Evolutionary conservation across 2,329 filamentous ascomycete genomes (phyloP), one percentile per base, ranked within the genome.

Genomic region (Periconia sp.): DNA sequence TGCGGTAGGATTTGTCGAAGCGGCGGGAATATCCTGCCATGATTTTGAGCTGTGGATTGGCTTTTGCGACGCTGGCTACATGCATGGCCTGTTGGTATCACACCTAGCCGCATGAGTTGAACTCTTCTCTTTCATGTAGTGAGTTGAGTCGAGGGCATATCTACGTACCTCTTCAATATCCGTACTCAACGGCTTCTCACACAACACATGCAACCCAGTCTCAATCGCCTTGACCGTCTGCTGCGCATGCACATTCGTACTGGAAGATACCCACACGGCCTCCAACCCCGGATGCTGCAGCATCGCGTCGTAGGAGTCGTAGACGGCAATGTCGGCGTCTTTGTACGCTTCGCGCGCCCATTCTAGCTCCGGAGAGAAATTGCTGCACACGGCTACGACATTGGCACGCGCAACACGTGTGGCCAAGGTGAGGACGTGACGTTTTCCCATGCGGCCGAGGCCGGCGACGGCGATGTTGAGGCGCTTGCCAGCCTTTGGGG

Each of bases 371-470:
- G 56, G 54, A 5, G 66, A 54, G 33, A 76, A 75, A 7, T 75
- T 74, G 4, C 73, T 73, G 57, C 72, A 78, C 26, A 73, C 78
- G 40, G 76, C 77, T 15, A 79, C 73, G 22, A 81, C 70, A 36
- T 76, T 62, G 29, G 77, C 76, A 25, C 74, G 70, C 23, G 75
- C 73, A 10, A 71, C 69, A 15, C 66, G 64, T 34, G 73, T 56
- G 36, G 76, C 59, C 40, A 77, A 71, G 48, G 74, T 76, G 36
- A 72, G 60, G 40, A 72, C 76, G 61, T 78, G 75, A 12, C 75
- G 69, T 51, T 73, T 71, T 39, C 76, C 76, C 74, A 79, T 78
- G 50, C 76, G 73, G 21, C 76, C 76, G 35, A 79, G 73, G 29
- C 76, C 76, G 16, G 71, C 73, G 41, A 73, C 72, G 36, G 64